phyloP scores from a whole-genome alignment of 176 grass and related monocot genomes.

The Musa schizocarpa region DNA sequence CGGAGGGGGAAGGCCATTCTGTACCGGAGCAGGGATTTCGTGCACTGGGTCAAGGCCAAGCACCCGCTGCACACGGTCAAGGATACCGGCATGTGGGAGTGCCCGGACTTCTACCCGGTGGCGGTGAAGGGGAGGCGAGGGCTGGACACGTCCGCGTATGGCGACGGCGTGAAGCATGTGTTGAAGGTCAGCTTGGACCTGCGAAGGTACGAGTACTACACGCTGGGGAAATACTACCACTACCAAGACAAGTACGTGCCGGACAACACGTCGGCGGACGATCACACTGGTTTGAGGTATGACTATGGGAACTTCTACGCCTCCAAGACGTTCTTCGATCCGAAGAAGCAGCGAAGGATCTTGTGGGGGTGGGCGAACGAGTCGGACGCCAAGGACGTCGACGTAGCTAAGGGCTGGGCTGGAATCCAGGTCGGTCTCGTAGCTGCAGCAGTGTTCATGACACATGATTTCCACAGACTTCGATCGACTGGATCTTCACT shows the following conservation, averaged over 20 bases:
- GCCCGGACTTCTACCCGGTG: slow-evolving; percentile 72
- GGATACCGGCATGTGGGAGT: slow-evolving; percentile 81
- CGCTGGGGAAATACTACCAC: slow-evolving; percentile 43
- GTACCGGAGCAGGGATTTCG: slow-evolving; percentile 68
- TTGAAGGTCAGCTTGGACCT: slow-evolving; percentile 77
- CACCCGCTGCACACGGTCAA: slow-evolving; percentile 50
- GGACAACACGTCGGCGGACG: slow-evolving; percentile 34
- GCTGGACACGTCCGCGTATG: slow-evolving; percentile 25
- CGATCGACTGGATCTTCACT: background rate
- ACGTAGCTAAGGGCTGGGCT: slow-evolving; percentile 63
- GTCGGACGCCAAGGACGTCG: slow-evolving; percentile 38
- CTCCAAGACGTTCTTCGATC: slow-evolving; percentile 77
- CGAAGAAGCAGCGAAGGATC: slow-evolving; percentile 41
- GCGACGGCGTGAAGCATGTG: slow-evolving; percentile 37
- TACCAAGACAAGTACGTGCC: slow-evolving; percentile 45
- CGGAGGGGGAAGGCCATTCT: slow-evolving; percentile 29
- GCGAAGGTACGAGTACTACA: slow-evolving; percentile 66
- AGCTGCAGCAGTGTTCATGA: too few relatives aligned
- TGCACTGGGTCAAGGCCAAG: slow-evolving; percentile 38
- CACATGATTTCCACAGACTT: background rate
- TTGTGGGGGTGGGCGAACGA: slow-evolving; percentile 89
- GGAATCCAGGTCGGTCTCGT: slow-evolving; percentile 48
- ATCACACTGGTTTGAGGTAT: slow-evolving; percentile 35
- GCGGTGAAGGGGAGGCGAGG: slow-evolving; percentile 17
- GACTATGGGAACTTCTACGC: slow-evolving; percentile 94